Evolutionary conservation across 1,284 basidiomycete species (phyloP).

Genomic region (Malassezia vespertilionis): DNA sequence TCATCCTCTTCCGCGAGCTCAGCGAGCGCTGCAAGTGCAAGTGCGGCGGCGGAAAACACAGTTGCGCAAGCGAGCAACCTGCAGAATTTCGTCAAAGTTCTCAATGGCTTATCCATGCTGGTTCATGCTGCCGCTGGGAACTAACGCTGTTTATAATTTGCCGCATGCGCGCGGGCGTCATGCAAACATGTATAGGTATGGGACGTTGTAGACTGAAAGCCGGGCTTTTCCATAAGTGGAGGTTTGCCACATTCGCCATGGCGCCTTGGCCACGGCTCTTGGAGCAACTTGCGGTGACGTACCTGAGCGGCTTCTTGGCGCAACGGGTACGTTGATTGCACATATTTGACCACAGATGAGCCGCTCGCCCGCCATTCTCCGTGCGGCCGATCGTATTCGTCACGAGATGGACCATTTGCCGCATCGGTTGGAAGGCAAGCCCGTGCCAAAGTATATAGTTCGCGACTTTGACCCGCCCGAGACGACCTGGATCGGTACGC

Average conservation of each 20-base stretch:
- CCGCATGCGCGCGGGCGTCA: no score
- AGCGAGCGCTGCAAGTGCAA: not conserved
- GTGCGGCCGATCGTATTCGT: slow-evolving; percentile 9
- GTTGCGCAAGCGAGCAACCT: slow-evolving; percentile 27
- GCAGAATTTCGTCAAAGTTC: slow-evolving; percentile 36
- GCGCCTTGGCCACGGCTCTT: not conserved
- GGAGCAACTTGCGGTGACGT: slow-evolving; percentile 10
- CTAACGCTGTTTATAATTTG: no score
- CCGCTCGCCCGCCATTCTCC: slow-evolving; percentile 8
- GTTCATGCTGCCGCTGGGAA: slow-evolving; percentile 18
- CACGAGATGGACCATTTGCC: slow-evolving; percentile 17
- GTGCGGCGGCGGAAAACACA: not conserved
- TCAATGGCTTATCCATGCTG: slow-evolving; percentile 38
- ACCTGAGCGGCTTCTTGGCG: slow-evolving; percentile 1
- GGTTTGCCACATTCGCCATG: not conserved
- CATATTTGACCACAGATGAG: slow-evolving; percentile 7
- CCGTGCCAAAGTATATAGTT: slow-evolving; percentile 7
- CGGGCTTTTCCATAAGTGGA: slow-evolving; percentile 5
- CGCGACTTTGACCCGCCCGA: not conserved
- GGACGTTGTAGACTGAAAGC: not conserved
- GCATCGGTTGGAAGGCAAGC: slow-evolving; percentile 5
- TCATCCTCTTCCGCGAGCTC: not conserved
- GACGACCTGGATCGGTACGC: not conserved
- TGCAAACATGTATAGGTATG: not conserved
- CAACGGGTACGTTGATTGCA: slow-evolving; percentile 4